These are phyloP conservation scores for Trypanosomatidae sp. DNA, from an alignment of 208 protist genomes.

Conservation along the genomic window DNA sequence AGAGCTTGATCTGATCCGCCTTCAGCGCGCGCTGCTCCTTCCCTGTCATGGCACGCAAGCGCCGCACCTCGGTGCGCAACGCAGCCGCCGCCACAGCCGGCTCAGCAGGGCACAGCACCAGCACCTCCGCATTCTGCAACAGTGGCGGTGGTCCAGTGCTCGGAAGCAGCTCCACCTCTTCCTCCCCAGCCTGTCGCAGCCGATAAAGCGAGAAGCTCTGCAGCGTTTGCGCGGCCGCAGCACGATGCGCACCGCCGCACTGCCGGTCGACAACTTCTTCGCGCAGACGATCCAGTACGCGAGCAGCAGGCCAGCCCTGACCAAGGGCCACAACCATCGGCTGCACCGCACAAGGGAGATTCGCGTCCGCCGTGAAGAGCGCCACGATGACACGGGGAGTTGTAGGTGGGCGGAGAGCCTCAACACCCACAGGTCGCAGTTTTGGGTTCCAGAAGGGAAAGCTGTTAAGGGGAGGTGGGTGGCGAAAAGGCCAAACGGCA, in stretches of 20 bases:
- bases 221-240: background rate
- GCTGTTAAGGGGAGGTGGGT: slow-evolving; percentile 43
- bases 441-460: slow-evolving; percentile 51
- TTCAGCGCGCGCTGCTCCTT: slow-evolving; percentile 44
- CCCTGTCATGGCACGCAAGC: slow-evolving; percentile 40
- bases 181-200: slow-evolving; percentile 1
- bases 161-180: background rate
- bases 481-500: slow-evolving; percentile 55
- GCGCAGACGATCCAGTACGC: slow-evolving; percentile 34
- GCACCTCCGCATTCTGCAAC: slow-evolving; percentile 51
- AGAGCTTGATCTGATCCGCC: slow-evolving; percentile 60
- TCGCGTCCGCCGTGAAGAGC: slow-evolving; percentile 24
- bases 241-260: background rate
- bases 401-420: slow-evolving; percentile 8
- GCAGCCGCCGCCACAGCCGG: slow-evolving; percentile 12
- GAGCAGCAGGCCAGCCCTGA: slow-evolving; percentile 40
- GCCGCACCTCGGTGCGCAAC: slow-evolving; percentile 43
- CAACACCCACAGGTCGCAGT: slow-evolving; percentile 31
- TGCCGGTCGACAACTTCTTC: slow-evolving; percentile 34
- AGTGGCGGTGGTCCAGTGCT: background rate
- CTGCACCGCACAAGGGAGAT: slow-evolving; percentile 16
- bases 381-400: slow-evolving; percentile 25
- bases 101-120: slow-evolving; percentile 34
- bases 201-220: slow-evolving; percentile 16
- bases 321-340: slow-evolving; percentile 43